These are phyloP conservation scores for Solanum peruvianum DNA, from an alignment of 257 asterid species.

Conservation along the genomic window DNA sequence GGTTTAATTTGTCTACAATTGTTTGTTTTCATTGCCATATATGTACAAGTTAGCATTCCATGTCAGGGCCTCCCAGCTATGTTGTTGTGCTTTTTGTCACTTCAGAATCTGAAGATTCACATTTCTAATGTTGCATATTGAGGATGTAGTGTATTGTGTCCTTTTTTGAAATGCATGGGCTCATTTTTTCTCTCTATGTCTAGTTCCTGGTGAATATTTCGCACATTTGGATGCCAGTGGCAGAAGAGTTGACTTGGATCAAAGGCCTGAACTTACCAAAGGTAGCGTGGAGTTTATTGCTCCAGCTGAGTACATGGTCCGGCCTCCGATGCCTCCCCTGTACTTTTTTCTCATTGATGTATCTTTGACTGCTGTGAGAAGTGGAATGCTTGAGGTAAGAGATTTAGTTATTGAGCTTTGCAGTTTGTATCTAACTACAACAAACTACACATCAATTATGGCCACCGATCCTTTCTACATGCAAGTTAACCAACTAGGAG, in stretches of 20 bases:
- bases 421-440: not conserved
- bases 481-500: not conserved
- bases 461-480: not conserved
- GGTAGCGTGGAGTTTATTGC: slow-evolving; percentile 84
- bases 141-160: not conserved
- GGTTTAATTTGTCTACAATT: not conserved
- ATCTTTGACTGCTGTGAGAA: slow-evolving; percentile 69
- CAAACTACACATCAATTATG: not conserved
- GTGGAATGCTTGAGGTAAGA: slow-evolving; percentile 90
- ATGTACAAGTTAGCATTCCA: not conserved
- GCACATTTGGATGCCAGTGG: slow-evolving; percentile 70
- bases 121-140: not conserved
- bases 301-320: slow-evolving; percentile 77
- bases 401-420: not conserved
- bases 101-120: not conserved
- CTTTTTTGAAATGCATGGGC: slow-evolving; percentile 1
- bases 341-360: slow-evolving; percentile 87
- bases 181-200: slow-evolving; percentile 18
- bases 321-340: slow-evolving; percentile 83
- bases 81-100: not conserved
- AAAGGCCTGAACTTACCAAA: slow-evolving; percentile 76
- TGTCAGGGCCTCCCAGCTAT: not conserved
- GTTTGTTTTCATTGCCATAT: not conserved
- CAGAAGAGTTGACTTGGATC: slow-evolving; percentile 70
- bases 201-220: slow-evolving; percentile 80